Conservation (phyloP, 1,284 basidiomycete genomes). For the Leccinum angustisporum region DNA sequence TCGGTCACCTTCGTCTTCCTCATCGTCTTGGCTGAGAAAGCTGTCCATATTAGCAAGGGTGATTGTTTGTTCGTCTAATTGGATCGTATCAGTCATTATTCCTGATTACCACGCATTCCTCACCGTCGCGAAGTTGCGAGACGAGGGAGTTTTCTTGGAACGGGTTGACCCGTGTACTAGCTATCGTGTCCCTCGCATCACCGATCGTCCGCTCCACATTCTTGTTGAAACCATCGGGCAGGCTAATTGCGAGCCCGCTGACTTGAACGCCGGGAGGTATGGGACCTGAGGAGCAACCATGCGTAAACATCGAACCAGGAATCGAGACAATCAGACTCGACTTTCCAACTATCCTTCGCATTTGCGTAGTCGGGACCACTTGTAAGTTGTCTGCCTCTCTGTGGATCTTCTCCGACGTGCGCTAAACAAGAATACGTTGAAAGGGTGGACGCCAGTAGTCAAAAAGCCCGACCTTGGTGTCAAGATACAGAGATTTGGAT, state of each 20-base stretch:
- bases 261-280: background rate
- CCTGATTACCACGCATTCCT: background rate
- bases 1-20: background rate
- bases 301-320: background rate
- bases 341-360: slow-evolving; percentile 7
- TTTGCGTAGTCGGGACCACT: slow-evolving; percentile 3
- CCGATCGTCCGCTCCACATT: slow-evolving; percentile 1
- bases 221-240: slow-evolving; percentile 3
- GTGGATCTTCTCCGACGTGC: slow-evolving; percentile 14
- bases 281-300: background rate
- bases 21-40: slow-evolving; percentile 4
- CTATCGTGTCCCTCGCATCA: slow-evolving; percentile 5
- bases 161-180: background rate
- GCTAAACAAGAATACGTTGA: slow-evolving; percentile 1
- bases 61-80: slow-evolving; percentile 11
- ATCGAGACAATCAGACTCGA: background rate
- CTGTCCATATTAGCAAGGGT: slow-evolving; percentile 10
- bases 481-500: background rate
- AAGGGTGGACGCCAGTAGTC: background rate
- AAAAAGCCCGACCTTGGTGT: slow-evolving; percentile 6
- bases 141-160: background rate
- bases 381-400: background rate
- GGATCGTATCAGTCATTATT: background rate
- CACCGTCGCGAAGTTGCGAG: background rate
- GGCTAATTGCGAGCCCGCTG: background rate